Percentiles rank a stretch among this genome's conserved stretches.
These are phyloP conservation scores for Capronia americana DNA, from an alignment of 2,329 filamentous ascomycete species.

Conservation along the genomic window DNA sequence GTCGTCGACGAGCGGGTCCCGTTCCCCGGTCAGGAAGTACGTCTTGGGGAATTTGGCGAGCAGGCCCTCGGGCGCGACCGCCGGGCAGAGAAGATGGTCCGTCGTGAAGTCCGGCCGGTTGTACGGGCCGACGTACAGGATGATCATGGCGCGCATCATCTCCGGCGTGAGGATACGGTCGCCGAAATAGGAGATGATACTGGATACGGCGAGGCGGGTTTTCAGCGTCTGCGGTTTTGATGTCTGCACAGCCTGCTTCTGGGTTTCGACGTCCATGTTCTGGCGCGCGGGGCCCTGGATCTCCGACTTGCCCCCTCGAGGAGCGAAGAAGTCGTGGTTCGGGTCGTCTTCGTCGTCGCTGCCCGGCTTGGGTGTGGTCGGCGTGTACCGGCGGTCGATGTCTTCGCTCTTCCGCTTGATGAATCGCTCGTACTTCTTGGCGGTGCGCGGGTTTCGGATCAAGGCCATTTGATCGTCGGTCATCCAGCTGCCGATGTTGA, in stretches of 20 bases:
- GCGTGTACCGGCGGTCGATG: slow-evolving; percentile 65
- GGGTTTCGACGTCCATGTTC: slow-evolving; percentile 43
- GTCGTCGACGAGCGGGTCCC: slow-evolving; percentile 93
- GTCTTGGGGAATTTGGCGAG: slow-evolving; percentile 90
- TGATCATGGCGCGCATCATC: slow-evolving; percentile 99
- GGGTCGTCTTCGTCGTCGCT: slow-evolving; percentile 68
- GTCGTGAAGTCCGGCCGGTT: slow-evolving; percentile 90
- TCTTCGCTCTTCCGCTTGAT: slow-evolving; percentile 85
- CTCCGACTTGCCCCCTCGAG: slow-evolving; percentile 38
- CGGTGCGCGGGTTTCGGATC: slow-evolving; percentile 74
- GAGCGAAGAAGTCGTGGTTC: slow-evolving; percentile 43
- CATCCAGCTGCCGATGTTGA: slow-evolving; percentile 99
- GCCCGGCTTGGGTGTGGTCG: slow-evolving; percentile 79
- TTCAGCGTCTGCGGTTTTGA: slow-evolving; percentile 62
- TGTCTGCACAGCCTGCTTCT: slow-evolving; percentile 45
- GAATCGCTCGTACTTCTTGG: slow-evolving; percentile 70
- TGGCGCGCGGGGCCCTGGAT: slow-evolving; percentile 39
- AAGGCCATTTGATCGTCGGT: slow-evolving; percentile 96
- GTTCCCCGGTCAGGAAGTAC: slow-evolving; percentile 91
- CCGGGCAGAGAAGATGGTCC: slow-evolving; percentile 88
- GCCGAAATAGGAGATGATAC: slow-evolving; percentile 98
- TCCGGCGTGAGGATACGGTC: slow-evolving; percentile 93
- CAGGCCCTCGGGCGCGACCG: slow-evolving; percentile 83
- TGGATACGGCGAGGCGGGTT: slow-evolving; percentile 90
- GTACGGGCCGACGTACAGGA: slow-evolving; percentile 92